Percentiles rank a stretch among this genome's conserved stretches.
phyloP scores from a whole-genome alignment of 768 basidiomycete genomes.

The Pisolithus marmoratus region DNA sequence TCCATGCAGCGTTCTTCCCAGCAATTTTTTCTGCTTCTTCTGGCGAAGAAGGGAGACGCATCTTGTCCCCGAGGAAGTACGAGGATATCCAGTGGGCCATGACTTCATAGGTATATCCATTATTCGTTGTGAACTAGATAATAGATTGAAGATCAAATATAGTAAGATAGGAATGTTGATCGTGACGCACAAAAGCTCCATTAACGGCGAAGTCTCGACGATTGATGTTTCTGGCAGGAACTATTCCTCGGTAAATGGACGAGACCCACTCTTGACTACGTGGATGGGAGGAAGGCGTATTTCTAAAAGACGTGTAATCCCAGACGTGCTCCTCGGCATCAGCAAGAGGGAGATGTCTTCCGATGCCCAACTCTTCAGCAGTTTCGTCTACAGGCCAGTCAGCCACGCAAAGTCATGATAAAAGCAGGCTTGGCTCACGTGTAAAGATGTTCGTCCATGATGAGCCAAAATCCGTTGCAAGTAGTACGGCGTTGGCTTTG shows the following conservation, averaged over 20 bases:
- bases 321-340: conserved; percentile 17
- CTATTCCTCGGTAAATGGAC: conserved; percentile 54
- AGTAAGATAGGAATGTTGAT: background rate
- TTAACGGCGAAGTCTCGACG: conserved; percentile 59
- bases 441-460: conserved; percentile 47
- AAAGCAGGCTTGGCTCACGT: conserved; percentile 14
- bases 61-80: conserved; percentile 49
- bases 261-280: conserved; percentile 34
- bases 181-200: conserved; percentile 47
- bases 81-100: conserved; percentile 60
- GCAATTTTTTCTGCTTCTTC: conserved; percentile 43
- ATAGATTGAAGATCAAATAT: too few relatives aligned
- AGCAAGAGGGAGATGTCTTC: conserved; percentile 27
- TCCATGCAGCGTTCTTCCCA: conserved; percentile 46
- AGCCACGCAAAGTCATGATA: background rate
- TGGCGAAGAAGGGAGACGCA: conserved; percentile 41
- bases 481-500: conserved; percentile 42
- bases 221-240: conserved; percentile 54
- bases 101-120: conserved; percentile 50
- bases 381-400: conserved; percentile 35
- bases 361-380: conserved; percentile 44
- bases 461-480: conserved; percentile 55
- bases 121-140: conserved; percentile 55
- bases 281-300: conserved; percentile 37
- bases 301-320: conserved; percentile 32